Evolutionary conservation across 768 basidiomycete species (phyloP), one percentile per base, ranked within the genome.

Genomic region (Trametes cingulata): DNA sequence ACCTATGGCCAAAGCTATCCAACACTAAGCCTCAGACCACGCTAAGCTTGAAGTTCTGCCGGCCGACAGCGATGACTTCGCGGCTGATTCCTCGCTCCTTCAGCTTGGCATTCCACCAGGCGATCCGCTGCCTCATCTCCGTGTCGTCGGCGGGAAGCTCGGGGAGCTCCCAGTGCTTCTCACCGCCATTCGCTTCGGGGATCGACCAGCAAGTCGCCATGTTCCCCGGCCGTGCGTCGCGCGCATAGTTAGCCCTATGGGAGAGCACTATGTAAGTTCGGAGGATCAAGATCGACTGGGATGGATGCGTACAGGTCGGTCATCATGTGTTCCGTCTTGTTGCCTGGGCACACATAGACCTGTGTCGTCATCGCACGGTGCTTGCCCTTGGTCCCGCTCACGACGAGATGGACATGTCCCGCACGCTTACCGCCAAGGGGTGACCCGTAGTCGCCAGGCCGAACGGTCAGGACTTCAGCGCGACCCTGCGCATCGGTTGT

Each of bases 101-200:
- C 27, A 71, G 52, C 62, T 57, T 61, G 19, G 52, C 57, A 45
- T 69, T 68, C 69, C 69, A 71, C 61, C 68, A 64, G 22, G 29
- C 22, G 47, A 69, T 54, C 8, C 60, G 56, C 29, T 64, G 19
- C 37, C 33, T 36, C 22, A 51, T 60, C 10, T 64, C 62, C 1
- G 24, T 39, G 17, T 68, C 56, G 3, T 69, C 67, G 2, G 61
- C 41, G 6, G 69, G 24, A 2, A 70, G 56, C 46, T 58, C 64
- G 0, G 63, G 64, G 15, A 67, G 40, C 8, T 54, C 40, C 57
- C 59, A 61, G 46, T 55, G 58, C 39, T 43, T 40, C 41, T 66
- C 61, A 6, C 57, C 65, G 22, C 43, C 54, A 8, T 54, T 35
- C 10, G 47, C 62, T 1, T 63, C 36, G 10, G 61, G 40, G 22